A percentile compares a stretch with the other conserved stretches of the same genome.
These are phyloP conservation scores for Vicia villosa DNA, from an alignment of 306 rosid genomes.

Conservation along the genomic window DNA sequence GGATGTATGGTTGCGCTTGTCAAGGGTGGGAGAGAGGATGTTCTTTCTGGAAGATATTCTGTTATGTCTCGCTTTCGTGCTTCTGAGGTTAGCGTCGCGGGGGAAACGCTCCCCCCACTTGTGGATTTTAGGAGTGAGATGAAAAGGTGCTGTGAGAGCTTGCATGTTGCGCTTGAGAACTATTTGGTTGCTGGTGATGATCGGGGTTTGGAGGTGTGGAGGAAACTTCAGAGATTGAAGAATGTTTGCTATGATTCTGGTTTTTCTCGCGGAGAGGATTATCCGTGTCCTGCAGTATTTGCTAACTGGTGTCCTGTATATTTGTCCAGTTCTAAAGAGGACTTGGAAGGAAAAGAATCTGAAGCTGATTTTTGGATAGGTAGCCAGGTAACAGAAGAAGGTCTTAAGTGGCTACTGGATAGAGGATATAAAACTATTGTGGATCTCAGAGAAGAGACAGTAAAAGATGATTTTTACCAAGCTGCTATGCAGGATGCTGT, in stretches of 20 bases:
- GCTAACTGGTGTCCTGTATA: slow-evolving; percentile 85
- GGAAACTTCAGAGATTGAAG: slow-evolving; percentile 90
- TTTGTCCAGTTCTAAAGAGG: slow-evolving; percentile 54
- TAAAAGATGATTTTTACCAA: slow-evolving; percentile 66
- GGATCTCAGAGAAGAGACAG: slow-evolving; percentile 80
- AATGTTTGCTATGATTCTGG: slow-evolving; percentile 94
- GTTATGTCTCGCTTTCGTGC: slow-evolving; percentile 44
- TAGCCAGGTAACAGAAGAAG: slow-evolving; percentile 98
- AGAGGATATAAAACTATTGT: slow-evolving; percentile 78
- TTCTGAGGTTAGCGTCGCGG: slow-evolving; percentile 45
- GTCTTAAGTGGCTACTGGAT: slow-evolving; percentile 73
- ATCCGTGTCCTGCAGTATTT: slow-evolving; percentile 69
- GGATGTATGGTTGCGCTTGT: slow-evolving; percentile 84
- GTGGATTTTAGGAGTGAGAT: slow-evolving; percentile 80
- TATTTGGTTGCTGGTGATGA: slow-evolving; percentile 62
- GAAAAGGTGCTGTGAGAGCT: slow-evolving; percentile 96
- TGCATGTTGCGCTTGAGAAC: slow-evolving; percentile 86
- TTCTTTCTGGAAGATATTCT: slow-evolving; percentile 80
- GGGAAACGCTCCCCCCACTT: slow-evolving; percentile 79
- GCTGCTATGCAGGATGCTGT: slow-evolving; percentile 61
- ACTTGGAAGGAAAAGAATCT: slow-evolving; percentile 47
- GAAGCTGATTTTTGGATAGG: slow-evolving; percentile 88
- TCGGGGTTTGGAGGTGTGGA: slow-evolving; percentile 74
- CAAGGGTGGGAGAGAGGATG: slow-evolving; percentile 72
- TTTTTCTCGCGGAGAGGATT: slow-evolving; percentile 63